Evolutionary conservation across 768 basidiomycete genomes (phyloP).

Genomic region (Trametes elegans): DNA sequence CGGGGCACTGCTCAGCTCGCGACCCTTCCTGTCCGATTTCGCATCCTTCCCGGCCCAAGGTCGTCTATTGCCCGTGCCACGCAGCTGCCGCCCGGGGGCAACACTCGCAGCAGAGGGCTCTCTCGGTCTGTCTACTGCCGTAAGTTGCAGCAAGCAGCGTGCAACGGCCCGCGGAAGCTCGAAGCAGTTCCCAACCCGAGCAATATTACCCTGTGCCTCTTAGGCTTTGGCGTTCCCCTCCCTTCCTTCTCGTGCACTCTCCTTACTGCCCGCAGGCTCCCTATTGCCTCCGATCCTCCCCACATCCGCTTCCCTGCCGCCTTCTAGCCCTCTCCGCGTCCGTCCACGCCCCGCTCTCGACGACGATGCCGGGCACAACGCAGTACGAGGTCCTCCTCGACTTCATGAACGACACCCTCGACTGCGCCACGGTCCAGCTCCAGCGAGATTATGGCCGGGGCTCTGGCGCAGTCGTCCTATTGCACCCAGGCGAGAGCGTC

Average conservation of each 20-base stretch:
- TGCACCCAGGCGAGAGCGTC: constrained; percentile 61
- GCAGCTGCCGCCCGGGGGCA: not conserved
- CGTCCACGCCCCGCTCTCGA: constrained; percentile 7
- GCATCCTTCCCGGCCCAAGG: not conserved
- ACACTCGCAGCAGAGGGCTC: constrained; percentile 1
- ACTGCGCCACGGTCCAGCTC: constrained; percentile 61
- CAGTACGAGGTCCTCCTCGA: constrained; percentile 70
- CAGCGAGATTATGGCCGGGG: constrained; percentile 61
- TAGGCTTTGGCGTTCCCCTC: constrained; percentile 26
- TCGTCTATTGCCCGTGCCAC: constrained; percentile 1
- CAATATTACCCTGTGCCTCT: constrained; percentile 25
- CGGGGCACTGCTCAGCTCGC: not conserved
- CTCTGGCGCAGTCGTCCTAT: constrained; percentile 50
- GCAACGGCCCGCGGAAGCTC: constrained; percentile 28
- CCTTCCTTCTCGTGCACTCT: constrained; percentile 30
- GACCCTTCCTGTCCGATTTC: not conserved
- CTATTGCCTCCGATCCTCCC: constrained; percentile 20
- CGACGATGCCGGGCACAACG: constrained; percentile 55
- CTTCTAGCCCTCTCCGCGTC: constrained; percentile 3
- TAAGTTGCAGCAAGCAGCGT: constrained; percentile 20
- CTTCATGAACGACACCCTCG: constrained; percentile 67
- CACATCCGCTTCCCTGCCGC: constrained; percentile 17
- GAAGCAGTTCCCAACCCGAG: constrained; percentile 24
- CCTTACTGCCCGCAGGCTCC: constrained; percentile 15
- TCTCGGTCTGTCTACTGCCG: constrained; percentile 19